Percentiles rank a stretch among this genome's conserved stretches.
These are phyloP conservation scores for Tolypocladium album DNA, from an alignment of 2,329 filamentous ascomycete genomes.

Conservation along the genomic window DNA sequence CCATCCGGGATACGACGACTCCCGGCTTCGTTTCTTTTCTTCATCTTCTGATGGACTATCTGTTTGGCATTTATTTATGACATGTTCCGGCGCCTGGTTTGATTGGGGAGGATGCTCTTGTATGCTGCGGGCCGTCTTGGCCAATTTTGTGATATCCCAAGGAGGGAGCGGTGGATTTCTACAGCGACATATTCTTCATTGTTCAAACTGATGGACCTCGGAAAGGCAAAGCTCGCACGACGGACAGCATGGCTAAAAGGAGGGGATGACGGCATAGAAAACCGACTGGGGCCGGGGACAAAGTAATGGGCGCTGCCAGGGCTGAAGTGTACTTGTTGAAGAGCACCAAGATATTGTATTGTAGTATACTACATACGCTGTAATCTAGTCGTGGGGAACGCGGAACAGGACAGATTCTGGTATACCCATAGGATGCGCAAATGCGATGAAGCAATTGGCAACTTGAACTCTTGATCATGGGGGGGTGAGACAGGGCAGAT, in stretches of 20 bases:
- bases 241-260: background rate
- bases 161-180: background rate
- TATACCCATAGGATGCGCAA: background rate
- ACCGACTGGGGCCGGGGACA: background rate
- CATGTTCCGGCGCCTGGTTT: background rate
- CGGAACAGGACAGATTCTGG: background rate
- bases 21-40: background rate
- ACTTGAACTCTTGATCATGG: background rate
- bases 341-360: background rate
- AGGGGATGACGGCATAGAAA: background rate
- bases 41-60: background rate
- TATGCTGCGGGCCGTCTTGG: background rate
- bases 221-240: background rate
- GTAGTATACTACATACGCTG: background rate
- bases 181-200: background rate
- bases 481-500: background rate
- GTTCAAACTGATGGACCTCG: background rate
- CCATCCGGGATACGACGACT: background rate
- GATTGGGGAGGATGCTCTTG: background rate
- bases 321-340: background rate
- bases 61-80: background rate
- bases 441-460: background rate
- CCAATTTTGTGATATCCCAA: slow-evolving; percentile 3
- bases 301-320: background rate
- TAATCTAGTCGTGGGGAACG: slow-evolving; percentile 1